phyloP scores from a whole-genome alignment of 768 basidiomycete species.

The Tulasnella sp. region DNA sequence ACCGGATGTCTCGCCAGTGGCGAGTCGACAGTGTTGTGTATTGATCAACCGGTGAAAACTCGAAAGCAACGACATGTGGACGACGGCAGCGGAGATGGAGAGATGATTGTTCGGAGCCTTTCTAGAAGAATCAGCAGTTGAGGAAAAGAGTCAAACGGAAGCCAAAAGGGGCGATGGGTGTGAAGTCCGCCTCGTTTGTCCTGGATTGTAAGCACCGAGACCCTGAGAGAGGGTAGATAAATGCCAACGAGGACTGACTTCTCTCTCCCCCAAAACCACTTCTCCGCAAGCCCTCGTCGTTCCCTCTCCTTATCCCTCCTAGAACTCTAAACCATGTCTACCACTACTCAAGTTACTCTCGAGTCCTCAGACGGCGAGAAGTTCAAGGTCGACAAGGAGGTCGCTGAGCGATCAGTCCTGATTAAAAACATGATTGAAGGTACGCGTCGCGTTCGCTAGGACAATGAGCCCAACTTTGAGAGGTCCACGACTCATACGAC shows the following conservation, averaged over 20 bases:
- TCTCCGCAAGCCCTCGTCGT: neutral
- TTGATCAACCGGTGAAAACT: neutral
- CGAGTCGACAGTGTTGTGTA: neutral
- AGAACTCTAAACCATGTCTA: conserved; percentile 3
- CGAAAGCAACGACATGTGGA: neutral
- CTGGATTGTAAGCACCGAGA: neutral
- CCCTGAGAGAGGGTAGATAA: neutral
- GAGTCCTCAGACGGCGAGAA: conserved; percentile 93
- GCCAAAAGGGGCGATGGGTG: neutral
- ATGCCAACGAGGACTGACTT: neutral
- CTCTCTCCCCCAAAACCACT: neutral
- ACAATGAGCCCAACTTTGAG: too few species aligned
- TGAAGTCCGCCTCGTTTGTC: neutral
- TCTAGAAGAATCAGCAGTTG: neutral
- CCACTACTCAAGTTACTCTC: conserved; percentile 49
- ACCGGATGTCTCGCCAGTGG: neutral
- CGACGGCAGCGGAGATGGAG: neutral
- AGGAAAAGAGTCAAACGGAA: neutral
- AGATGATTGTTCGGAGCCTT: neutral
- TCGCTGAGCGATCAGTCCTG: conserved; percentile 88
- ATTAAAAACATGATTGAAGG: conserved; percentile 99
- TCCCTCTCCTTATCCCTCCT: conserved; percentile 2
- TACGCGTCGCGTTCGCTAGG: conserved; percentile 28
- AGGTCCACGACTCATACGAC: neutral
- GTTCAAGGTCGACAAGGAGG: conserved; percentile 86